Conservation (phyloP, 2,329 filamentous ascomycete genomes). For the Passalora sequoiae region DNA sequence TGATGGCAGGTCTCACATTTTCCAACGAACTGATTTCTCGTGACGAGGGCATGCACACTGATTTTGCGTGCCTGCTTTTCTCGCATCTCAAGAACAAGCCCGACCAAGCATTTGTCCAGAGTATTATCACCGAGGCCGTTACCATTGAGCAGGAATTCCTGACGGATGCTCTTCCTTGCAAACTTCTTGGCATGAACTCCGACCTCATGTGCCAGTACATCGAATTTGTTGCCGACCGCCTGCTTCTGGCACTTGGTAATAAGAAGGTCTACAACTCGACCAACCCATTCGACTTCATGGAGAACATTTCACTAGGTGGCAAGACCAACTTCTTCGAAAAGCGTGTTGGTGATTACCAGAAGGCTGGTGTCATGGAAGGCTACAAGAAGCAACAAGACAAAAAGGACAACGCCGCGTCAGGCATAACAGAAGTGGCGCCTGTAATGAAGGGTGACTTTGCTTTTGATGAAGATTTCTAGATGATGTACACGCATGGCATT, state of each 20-base stretch:
- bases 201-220: conserved; percentile 99
- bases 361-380: conserved; percentile 96
- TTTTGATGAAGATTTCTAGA: conserved; percentile 96
- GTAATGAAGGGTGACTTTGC: conserved; percentile 67
- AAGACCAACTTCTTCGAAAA: conserved; percentile 99
- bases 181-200: conserved; percentile 94
- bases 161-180: conserved; percentile 87
- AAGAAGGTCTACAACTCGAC: conserved; percentile 85
- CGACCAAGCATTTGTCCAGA: conserved; percentile 69
- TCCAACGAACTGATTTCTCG: conserved; percentile 99
- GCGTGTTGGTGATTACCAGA: conserved; percentile 98
- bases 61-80: conserved; percentile 96
- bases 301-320: conserved; percentile 96
- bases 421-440: conserved; percentile 39
- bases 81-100: conserved; percentile 95
- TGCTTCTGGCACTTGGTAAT: conserved; percentile 88
- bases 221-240: conserved; percentile 95
- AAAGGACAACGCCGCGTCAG: conserved; percentile 26
- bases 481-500: conserved; percentile 15
- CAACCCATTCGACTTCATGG: conserved; percentile 99
- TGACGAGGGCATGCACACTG: conserved; percentile 98
- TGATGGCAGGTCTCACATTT: conserved; percentile 98
- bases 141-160: conserved; percentile 96
- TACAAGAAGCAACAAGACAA: conserved; percentile 51
- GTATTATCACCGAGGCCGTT: conserved; percentile 92